Percentiles rank a stretch among this genome's conserved stretches.
phyloP scores from a whole-genome alignment of 2,329 filamentous ascomycete species.

The Seiridium unicorne region DNA sequence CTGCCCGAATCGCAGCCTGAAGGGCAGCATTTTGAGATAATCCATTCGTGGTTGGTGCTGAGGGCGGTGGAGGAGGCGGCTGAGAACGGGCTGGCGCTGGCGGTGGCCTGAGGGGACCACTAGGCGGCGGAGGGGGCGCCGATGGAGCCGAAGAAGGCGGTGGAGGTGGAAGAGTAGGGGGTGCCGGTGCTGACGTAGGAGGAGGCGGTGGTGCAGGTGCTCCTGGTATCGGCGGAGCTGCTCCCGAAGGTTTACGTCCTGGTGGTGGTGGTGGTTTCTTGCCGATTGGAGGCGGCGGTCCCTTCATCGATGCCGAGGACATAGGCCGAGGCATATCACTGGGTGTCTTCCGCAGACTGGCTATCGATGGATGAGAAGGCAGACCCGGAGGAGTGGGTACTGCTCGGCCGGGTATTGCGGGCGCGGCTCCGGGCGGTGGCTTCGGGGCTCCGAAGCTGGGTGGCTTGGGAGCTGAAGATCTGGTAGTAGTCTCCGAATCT shows the following conservation, averaged over 20 bases:
- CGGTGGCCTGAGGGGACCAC: slow-evolving; percentile 19
- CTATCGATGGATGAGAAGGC: slow-evolving; percentile 51
- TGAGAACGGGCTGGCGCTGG: slow-evolving; percentile 28
- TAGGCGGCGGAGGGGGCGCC: slow-evolving; percentile 30
- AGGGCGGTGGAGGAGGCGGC: slow-evolving; percentile 33
- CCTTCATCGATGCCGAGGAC: slow-evolving; percentile 60
- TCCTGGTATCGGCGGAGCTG: neutral
- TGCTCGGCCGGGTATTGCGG: slow-evolving; percentile 56
- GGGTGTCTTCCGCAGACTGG: slow-evolving; percentile 59
- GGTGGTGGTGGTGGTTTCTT: slow-evolving; percentile 71
- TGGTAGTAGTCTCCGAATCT: slow-evolving; percentile 63
- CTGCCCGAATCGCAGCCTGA: slow-evolving; percentile 38
- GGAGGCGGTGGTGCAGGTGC: slow-evolving; percentile 31
- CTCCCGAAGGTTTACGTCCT: slow-evolving; percentile 48
- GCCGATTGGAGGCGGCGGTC: slow-evolving; percentile 75
- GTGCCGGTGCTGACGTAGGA: slow-evolving; percentile 20
- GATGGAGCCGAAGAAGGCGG: slow-evolving; percentile 32
- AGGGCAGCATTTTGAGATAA: slow-evolving; percentile 34
- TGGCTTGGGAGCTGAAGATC: slow-evolving; percentile 49
- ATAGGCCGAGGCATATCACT: slow-evolving; percentile 52
- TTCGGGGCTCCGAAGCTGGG: slow-evolving; percentile 52
- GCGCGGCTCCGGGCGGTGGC: slow-evolving; percentile 58
- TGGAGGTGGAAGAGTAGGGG: slow-evolving; percentile 27
- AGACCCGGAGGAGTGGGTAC: slow-evolving; percentile 35
- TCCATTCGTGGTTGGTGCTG: slow-evolving; percentile 28